Conservation (phyloP, 805 yeast genomes). For the Komagataella mondaviorum region DNA sequence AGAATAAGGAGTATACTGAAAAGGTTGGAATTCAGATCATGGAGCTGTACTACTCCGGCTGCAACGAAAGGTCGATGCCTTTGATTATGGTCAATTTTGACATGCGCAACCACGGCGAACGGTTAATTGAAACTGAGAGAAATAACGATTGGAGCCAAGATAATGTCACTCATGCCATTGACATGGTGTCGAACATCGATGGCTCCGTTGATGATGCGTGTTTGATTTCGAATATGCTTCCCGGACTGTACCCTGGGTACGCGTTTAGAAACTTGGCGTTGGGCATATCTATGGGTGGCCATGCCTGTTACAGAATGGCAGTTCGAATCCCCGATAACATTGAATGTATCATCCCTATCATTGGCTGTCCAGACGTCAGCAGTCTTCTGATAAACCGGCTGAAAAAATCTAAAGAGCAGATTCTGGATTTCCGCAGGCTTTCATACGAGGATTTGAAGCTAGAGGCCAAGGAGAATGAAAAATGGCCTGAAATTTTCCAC, state of each 20-base stretch:
- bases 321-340: conserved; percentile 22
- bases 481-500: conserved; percentile 6
- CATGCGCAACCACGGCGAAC: conserved; percentile 40
- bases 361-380: conserved; percentile 35
- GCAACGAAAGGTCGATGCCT: conserved; percentile 2
- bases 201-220: conserved; percentile 31
- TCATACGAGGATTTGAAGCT: not conserved
- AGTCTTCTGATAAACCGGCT: conserved; percentile 29
- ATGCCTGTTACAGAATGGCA: conserved; percentile 34
- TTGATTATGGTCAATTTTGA: conserved; percentile 38
- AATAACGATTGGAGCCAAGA: conserved; percentile 34
- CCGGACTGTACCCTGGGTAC: conserved; percentile 17
- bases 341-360: conserved; percentile 30
- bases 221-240: conserved; percentile 29
- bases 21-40: not conserved
- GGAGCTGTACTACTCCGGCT: not conserved
- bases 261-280: conserved; percentile 22
- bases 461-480: conserved; percentile 2
- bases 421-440: not conserved
- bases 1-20: not conserved
- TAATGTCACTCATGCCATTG: conserved; percentile 34
- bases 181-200: conserved; percentile 33
- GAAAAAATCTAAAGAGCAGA: not conserved
- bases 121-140: conserved; percentile 19
- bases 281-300: conserved; percentile 48